Conservation (phyloP, 2,329 filamentous ascomycete genomes). For the Lachnellula arida region DNA sequence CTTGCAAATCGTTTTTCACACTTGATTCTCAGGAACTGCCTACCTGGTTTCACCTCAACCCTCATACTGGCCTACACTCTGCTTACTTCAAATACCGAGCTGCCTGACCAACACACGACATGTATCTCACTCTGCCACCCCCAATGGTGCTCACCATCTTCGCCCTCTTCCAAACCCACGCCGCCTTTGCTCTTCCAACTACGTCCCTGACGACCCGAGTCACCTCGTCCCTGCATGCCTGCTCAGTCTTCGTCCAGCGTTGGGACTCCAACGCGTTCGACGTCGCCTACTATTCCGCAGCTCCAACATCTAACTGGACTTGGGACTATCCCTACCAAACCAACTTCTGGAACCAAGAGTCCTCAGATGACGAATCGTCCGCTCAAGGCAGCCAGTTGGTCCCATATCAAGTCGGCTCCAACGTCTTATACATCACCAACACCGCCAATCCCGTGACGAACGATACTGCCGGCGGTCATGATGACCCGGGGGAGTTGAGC, state of each 20-base stretch:
- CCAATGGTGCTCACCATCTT: neutral
- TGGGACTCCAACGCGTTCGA: slow-evolving; percentile 15
- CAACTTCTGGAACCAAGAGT: slow-evolving; percentile 9
- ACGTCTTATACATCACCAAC: slow-evolving; percentile 8
- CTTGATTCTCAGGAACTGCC: neutral
- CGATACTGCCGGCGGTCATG: neutral
- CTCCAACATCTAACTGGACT: neutral
- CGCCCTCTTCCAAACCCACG: neutral
- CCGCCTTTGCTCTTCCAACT: slow-evolving; percentile 1
- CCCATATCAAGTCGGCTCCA: slow-evolving; percentile 8
- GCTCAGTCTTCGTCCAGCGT: slow-evolving; percentile 12
- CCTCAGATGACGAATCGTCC: neutral
- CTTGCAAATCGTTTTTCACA: neutral
- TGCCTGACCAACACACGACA: neutral
- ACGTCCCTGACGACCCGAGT: neutral
- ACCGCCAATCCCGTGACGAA: slow-evolving; percentile 9
- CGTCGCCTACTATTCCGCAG: slow-evolving; percentile 3
- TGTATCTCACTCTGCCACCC: neutral
- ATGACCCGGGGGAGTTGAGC: slow-evolving; percentile 14
- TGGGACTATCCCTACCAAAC: neutral
- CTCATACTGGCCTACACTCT: neutral
- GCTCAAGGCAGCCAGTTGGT: neutral
- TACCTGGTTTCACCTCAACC: neutral
- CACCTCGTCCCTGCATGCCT: slow-evolving; percentile 6
- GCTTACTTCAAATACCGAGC: neutral